phyloP scores from a whole-genome alignment of 371 early-diverging fungal species.

The Homolaphlyctis polyrhiza region DNA sequence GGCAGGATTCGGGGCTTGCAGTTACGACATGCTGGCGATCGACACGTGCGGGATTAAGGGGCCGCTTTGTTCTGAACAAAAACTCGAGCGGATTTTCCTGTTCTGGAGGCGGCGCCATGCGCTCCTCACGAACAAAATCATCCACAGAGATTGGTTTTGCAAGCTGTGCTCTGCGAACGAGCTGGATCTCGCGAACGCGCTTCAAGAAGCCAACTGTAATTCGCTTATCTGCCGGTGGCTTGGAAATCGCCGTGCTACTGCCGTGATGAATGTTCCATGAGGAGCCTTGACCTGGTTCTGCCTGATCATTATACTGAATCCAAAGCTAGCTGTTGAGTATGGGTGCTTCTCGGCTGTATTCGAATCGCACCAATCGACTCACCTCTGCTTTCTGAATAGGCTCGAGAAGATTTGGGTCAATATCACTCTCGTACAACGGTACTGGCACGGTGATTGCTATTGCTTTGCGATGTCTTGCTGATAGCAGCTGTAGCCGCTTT shows the following conservation, averaged over 20 bases:
- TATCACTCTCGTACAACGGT: slow-evolving; percentile 34
- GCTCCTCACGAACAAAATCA: slow-evolving; percentile 41
- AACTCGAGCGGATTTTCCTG: slow-evolving; percentile 15
- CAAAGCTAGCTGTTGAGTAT: no score
- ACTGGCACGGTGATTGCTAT: slow-evolving; percentile 27
- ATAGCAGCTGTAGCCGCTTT: slow-evolving; percentile 22
- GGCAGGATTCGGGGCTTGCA: slow-evolving; percentile 27
- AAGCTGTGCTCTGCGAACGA: slow-evolving; percentile 27
- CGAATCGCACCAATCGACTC: not conserved
- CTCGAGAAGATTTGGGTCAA: slow-evolving; percentile 21
- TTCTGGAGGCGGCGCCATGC: slow-evolving; percentile 18
- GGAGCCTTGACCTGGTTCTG: no score
- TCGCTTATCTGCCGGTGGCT: not conserved
- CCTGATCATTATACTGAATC: no score
- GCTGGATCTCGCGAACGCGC: slow-evolving; percentile 37
- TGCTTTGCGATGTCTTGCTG: slow-evolving; percentile 18
- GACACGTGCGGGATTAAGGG: slow-evolving; percentile 33
- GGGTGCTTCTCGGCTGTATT: no score
- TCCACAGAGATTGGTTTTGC: slow-evolving; percentile 29
- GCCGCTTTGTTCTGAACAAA: slow-evolving; percentile 32
- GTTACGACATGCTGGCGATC: slow-evolving; percentile 15
- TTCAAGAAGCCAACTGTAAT: slow-evolving; percentile 29
- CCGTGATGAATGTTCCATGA: not conserved
- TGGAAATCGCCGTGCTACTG: not conserved
- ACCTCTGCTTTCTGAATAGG: not conserved